Evolutionary conservation across 202 grass and related monocot genomes (phyloP).

Genomic region (Setaria viridis): DNA sequence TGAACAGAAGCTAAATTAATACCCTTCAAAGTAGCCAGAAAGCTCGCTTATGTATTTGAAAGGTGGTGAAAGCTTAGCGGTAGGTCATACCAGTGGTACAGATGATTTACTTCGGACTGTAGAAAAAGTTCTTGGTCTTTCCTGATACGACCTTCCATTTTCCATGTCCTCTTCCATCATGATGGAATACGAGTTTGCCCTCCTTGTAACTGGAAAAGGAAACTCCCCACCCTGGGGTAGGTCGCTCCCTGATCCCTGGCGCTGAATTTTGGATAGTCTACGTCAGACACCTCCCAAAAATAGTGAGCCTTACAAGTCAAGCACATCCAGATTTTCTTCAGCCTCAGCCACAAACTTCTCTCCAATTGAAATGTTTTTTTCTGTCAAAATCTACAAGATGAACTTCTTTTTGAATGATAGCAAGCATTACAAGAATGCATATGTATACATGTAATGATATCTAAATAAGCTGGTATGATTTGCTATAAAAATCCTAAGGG

Average conservation of each 20-base stretch:
- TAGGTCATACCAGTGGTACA: constrained; percentile 65
- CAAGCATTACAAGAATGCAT: too few species aligned
- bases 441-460: too few species aligned
- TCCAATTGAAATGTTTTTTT: constrained; percentile 10
- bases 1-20: neutral
- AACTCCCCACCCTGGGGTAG: constrained; percentile 86
- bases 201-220: constrained; percentile 76
- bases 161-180: constrained; percentile 94
- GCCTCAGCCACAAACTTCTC: constrained; percentile 11
- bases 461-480: too few species aligned
- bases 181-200: constrained; percentile 71
- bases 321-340: constrained; percentile 41
- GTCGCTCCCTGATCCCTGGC: constrained; percentile 71
- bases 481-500: too few species aligned
- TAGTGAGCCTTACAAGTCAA: constrained; percentile 22
- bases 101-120: constrained; percentile 86
- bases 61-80: constrained; percentile 10
- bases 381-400: constrained; percentile 30
- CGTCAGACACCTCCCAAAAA: constrained; percentile 46
- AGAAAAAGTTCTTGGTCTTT: constrained; percentile 84
- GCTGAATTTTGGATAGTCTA: constrained; percentile 71
- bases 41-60: constrained; percentile 12
- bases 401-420: too few species aligned
- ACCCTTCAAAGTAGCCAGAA: neutral
- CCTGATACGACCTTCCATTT: constrained; percentile 76